phyloP scores from a whole-genome alignment of 257 asterid species.

The Solanum stenotomum region DNA sequence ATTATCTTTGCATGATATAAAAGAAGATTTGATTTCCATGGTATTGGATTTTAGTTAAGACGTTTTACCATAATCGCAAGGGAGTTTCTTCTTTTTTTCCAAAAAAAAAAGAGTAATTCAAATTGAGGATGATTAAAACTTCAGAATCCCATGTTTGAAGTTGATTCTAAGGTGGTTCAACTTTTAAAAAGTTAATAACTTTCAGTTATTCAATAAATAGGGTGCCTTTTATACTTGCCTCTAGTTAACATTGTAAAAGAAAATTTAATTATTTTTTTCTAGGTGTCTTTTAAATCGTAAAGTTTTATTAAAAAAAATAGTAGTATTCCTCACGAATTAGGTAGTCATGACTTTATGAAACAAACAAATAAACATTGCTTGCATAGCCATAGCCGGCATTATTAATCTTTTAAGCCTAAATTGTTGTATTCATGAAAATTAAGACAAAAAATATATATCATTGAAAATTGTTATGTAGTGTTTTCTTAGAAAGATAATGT shows the following conservation, averaged over 20 bases:
- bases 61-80: background rate
- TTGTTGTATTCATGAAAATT: background rate
- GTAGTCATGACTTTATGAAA: background rate
- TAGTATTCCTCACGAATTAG: background rate
- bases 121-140: background rate
- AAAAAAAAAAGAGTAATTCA: too few species aligned
- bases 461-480: background rate
- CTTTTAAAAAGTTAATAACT: background rate
- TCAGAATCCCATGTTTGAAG: background rate
- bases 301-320: too few species aligned
- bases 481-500: background rate
- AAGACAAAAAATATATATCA: background rate
- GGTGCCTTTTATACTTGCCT: background rate
- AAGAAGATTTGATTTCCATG: background rate
- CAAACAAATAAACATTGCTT: background rate
- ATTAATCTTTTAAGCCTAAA: background rate
- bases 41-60: too few species aligned
- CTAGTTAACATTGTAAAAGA: background rate
- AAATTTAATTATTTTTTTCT: too few species aligned
- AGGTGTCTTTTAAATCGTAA: background rate
- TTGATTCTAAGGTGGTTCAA: background rate
- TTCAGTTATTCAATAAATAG: background rate
- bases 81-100: background rate
- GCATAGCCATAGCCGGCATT: background rate
- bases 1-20: too few species aligned